Base-by-base conservation (phyloP, 805 yeast genomes). In the Metschnikowia proteae region DNA sequence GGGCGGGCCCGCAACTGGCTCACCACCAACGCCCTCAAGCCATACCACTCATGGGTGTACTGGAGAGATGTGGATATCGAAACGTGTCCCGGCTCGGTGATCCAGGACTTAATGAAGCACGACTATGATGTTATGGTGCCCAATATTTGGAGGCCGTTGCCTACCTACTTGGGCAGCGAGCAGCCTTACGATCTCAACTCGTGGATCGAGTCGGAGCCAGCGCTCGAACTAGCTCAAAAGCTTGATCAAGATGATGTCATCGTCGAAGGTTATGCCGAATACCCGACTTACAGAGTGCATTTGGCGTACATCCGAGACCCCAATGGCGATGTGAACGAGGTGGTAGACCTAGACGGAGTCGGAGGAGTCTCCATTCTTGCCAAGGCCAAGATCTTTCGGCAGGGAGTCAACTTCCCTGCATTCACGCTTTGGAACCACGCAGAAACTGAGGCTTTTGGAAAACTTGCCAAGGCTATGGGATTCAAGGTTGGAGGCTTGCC, bases 121-220 rank as follows among this genome's bases (percentile, higher is more conserved):
- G 78, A 79, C 54, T 83, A 75, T 61, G 96, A 87, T 60, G 86
- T 87, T 11, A 74, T 87, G 64, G 83, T 85, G 35, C 96, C 89
- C 28, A 89, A 94, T 61, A 97, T 94, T 31, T 94, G 99, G 99
- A 78, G 99, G 59, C 99, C 98, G 2, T 75, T 94, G 52, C 99
- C 99, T 2, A 85, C 83, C 40, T 94, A 91, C 68, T 78, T 94
- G 53, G 95, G 94, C 17, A 80, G 81, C 55, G 95, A 88, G 63
- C 99, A 94, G 67, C 90, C 98, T 1, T 94, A 94, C 65, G 99
- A 94, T 68, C 79, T 94, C 62, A 94, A 94, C 68, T 88, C 97
- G 10, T 94, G 99, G 99, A 80, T 88, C 49, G 99, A 94, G 70
- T 82, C 91, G 3, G 85, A 82, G 5, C 82, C 85, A 7, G 97